Evolutionary conservation across 345 rosid species (phyloP).

Genomic region (Microcos paniculata): DNA sequence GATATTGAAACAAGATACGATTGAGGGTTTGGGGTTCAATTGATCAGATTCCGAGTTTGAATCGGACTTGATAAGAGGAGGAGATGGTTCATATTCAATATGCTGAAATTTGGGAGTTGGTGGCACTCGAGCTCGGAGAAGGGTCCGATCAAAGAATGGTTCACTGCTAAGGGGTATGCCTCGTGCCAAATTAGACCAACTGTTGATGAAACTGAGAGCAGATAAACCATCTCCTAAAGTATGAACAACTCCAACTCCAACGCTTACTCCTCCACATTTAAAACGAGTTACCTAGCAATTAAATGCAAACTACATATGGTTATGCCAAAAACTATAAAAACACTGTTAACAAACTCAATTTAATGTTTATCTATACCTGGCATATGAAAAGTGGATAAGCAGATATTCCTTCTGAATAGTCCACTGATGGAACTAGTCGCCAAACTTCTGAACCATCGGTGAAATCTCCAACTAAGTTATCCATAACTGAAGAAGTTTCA

Average conservation of each 20-base stretch:
- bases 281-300: slow-evolving; percentile 64
- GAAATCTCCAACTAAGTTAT: slow-evolving; percentile 26
- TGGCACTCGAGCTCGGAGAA: slow-evolving; percentile 50
- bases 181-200: slow-evolving; percentile 66
- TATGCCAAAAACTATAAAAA: too few relatives aligned
- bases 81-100: neutral
- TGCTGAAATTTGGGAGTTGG: slow-evolving; percentile 20
- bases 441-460: neutral
- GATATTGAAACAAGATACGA: neutral
- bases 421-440: slow-evolving; percentile 19
- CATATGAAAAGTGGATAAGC: slow-evolving; percentile 18
- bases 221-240: slow-evolving; percentile 68
- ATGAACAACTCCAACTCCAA: too few relatives aligned
- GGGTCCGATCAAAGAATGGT: slow-evolving; percentile 51
- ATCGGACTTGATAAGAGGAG: neutral
- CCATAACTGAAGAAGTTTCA: slow-evolving; percentile 18
- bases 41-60: too few relatives aligned
- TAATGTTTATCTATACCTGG: too few relatives aligned
- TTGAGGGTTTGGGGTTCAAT: too few relatives aligned
- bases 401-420: slow-evolving; percentile 20
- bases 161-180: slow-evolving; percentile 44
- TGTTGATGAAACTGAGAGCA: slow-evolving; percentile 63
- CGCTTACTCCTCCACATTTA: too few relatives aligned
- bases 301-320: too few relatives aligned
- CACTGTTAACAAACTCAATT: too few relatives aligned